Evolutionary conservation across 352 stramenopile species (phyloP), one percentile per base, ranked within the genome.

Genomic region (Phytophthora quininea): DNA sequence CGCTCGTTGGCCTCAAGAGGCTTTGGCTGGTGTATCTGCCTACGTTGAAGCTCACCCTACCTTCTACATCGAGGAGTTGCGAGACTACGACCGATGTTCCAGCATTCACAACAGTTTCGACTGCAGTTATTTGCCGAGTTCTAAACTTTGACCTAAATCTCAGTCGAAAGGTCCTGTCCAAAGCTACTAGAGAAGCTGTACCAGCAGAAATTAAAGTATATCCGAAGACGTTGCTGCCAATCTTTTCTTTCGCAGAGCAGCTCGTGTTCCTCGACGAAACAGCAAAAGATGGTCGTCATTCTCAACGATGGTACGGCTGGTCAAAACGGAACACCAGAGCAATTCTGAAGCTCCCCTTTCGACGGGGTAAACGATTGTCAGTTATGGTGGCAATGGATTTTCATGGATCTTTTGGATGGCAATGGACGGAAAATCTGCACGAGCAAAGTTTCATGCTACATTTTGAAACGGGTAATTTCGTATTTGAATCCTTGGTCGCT

Each of bases 401-500:
- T n/a, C n/a, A 32, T 50, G 15, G 43, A 60, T n/a, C n/a, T n/a
- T n/a, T n/a, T n/a, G 60, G 1, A 6, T 67, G 51, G 60, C 51
- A 45, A 29, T 55, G 8, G 8, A 69, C 53, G 5, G 51, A 58
- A 32, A 32, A 29, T 7, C 58, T n/a, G 97, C 90, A 66, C 95
- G 96, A 73, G 90, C 86, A 68, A 77, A 87, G 10, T 86, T 98
- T 31, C 94, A 97, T 62, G 61, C 79, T 50, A 77, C 83, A n/a
- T 97, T 98, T 66, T 64, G 12, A 47, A 52, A 31, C 24, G 79
- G 30, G 68, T 70, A 33, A 86, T 58, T 3, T 30, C 98, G 64
- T 95, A 77, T 72, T 96, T 98, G 82, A 92, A 96, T 58, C 77
- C 95, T 38, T 97, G 91, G 62, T 74, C 85, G 11, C 58, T 76